Evolutionary conservation across 2,329 filamentous ascomycete genomes (phyloP).

Genomic region (Thermoascus crustaceus): DNA sequence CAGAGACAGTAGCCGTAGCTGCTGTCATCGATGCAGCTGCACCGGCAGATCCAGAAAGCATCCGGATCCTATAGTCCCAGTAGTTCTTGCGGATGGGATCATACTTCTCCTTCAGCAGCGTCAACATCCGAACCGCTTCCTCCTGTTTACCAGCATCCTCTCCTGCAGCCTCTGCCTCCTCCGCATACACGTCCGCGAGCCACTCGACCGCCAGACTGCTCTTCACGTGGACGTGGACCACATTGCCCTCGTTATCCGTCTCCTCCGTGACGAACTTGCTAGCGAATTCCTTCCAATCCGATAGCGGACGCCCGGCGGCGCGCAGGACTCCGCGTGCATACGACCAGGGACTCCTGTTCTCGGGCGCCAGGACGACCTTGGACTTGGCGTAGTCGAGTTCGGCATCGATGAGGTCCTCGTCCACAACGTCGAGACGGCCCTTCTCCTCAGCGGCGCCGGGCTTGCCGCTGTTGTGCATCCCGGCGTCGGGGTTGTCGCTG

Average conservation of each 20-base stretch:
- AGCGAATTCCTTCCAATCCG: constrained; percentile 46
- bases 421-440: constrained; percentile 39
- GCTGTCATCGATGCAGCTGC: neutral
- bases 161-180: constrained; percentile 35
- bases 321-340: constrained; percentile 71
- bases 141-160: constrained; percentile 32
- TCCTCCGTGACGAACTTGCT: constrained; percentile 45
- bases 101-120: constrained; percentile 71
- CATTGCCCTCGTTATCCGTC: constrained; percentile 26
- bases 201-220: constrained; percentile 52
- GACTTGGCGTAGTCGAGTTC: constrained; percentile 68
- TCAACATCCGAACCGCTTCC: constrained; percentile 61
- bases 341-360: constrained; percentile 93
- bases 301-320: constrained; percentile 50
- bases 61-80: constrained; percentile 68
- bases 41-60: constrained; percentile 22
- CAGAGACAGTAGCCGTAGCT: constrained; percentile 5
- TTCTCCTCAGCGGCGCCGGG: constrained; percentile 18
- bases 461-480: constrained; percentile 23
- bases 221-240: constrained; percentile 39
- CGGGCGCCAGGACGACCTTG: constrained; percentile 70
- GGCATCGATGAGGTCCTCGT: constrained; percentile 57
- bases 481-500: constrained; percentile 30
- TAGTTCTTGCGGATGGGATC: constrained; percentile 87
- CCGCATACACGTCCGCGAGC: constrained; percentile 39